Percentiles rank a stretch among this genome's conserved stretches.
phyloP scores from a whole-genome alignment of 2,329 filamentous ascomycete genomes.

The Venturia nashicola region DNA sequence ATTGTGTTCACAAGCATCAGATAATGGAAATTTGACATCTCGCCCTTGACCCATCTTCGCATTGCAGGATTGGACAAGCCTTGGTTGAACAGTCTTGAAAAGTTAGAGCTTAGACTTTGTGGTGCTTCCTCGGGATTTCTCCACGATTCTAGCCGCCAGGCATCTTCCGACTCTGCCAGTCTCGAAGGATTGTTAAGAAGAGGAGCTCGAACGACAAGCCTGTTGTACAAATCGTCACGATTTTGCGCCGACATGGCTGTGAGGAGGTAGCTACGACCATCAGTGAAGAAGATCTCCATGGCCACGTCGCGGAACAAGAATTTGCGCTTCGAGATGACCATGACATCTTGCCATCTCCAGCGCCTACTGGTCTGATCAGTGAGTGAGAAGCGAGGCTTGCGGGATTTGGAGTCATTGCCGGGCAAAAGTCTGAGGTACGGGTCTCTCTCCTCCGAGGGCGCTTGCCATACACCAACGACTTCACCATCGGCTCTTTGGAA shows the following conservation, averaged over 20 bases:
- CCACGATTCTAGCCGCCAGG: conserved; percentile 82
- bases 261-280: conserved; percentile 86
- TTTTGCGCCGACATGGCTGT: conserved; percentile 64
- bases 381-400: conserved; percentile 32
- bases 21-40: conserved; percentile 98
- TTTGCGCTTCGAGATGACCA: conserved; percentile 89
- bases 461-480: conserved; percentile 93
- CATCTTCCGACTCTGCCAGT: conserved; percentile 68
- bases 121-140: conserved; percentile 52
- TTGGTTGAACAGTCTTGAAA: conserved; percentile 83
- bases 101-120: conserved; percentile 68
- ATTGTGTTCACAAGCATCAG: conserved; percentile 98
- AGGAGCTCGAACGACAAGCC: conserved; percentile 66
- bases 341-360: conserved; percentile 90
- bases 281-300: conserved; percentile 94
- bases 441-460: conserved; percentile 81
- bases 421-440: conserved; percentile 92
- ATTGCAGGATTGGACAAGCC: conserved; percentile 73
- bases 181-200: conserved; percentile 61
- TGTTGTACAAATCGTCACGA: conserved; percentile 70
- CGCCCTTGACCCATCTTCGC: conserved; percentile 80
- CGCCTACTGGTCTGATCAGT: conserved; percentile 71
- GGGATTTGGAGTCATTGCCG: conserved; percentile 50
- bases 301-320: conserved; percentile 94
- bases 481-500: conserved; percentile 92